Base-by-base conservation (phyloP, 306 rosid genomes). In the Herpetospermum pedunculosum region DNA sequence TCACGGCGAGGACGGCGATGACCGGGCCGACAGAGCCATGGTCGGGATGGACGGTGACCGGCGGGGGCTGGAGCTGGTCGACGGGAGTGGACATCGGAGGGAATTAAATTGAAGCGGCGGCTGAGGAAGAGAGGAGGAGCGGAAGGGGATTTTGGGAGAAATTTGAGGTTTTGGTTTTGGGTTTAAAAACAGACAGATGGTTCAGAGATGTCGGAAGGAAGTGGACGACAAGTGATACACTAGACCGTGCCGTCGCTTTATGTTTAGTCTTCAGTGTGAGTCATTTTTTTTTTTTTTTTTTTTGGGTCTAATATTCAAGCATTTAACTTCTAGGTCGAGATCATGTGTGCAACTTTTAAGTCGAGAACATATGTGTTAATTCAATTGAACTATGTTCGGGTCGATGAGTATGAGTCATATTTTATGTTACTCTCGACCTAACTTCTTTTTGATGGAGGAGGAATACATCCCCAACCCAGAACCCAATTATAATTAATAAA, bases 1-100 rank as follows among this genome's bases (percentile, higher is more conserved):
- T 87, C 29, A 90, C 81, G 0, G 96, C 93, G 2, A 93, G 86
- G 28, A 93, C 90, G 0, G 81, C 98, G 43, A 93, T 85, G 14
- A 90, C 85, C 53, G 98, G 90, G 34, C 96, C 98, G 11, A 93
- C 84, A 13, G 97, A 87, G 57, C 92, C 92, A 60, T 87, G 83
- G 70, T 72, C 85, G 49, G 89, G 76, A 49, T 83, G 92, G 63
- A 86, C 58, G 4, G 77, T 64, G 72, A 62, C 19, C 38, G 87
- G 80, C 0, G 92, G 87, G 34, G 85, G 84, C 76, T 70, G 88
- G 69, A 76, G 79, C 49, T 83, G 83, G 29, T 55, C 83, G 59
- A 83, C 37, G 30, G 86, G 81, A 25, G 77, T 62, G 55, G 97
- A 86, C 94, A 88, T 85, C 23, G 11, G 52, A 40, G 9, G 34